phyloP scores from a whole-genome alignment of 176 grass and related monocot genomes.

The Musa beccarii region DNA sequence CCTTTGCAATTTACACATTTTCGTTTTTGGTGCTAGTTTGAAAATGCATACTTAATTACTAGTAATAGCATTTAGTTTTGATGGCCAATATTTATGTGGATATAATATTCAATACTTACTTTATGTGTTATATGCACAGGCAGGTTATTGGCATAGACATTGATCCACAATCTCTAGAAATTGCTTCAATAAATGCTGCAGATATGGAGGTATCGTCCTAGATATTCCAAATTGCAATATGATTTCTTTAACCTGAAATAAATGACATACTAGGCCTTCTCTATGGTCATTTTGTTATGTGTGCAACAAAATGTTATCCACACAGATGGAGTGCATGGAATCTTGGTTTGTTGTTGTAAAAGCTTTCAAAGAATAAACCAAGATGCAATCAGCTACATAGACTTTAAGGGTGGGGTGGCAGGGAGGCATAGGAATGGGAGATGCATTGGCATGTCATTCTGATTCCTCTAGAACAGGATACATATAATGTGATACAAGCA shows the following conservation, averaged over 20 bases:
- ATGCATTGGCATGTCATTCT: no score
- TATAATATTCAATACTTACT: conserved; percentile 1
- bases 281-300: background rate
- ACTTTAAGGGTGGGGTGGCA: no score
- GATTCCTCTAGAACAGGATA: no score
- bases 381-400: background rate
- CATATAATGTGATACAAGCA: no score
- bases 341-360: background rate
- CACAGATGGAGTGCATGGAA: no score
- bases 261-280: background rate
- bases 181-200: conserved; percentile 65
- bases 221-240: background rate
- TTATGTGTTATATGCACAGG: conserved; percentile 29
- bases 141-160: conserved; percentile 80
- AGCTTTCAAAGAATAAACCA: background rate
- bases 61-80: background rate
- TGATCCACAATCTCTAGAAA: conserved; percentile 63
- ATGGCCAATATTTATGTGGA: background rate
- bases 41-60: background rate
- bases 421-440: no score
- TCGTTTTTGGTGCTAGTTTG: background rate
- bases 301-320: background rate
- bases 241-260: background rate
- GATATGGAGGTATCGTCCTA: conserved; percentile 56
- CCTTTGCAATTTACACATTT: background rate